Percentiles rank a stretch among this genome's conserved stretches.
Conservation (phyloP, 108 stramenopile genomes). For the Craspedostauros australis region DNA sequence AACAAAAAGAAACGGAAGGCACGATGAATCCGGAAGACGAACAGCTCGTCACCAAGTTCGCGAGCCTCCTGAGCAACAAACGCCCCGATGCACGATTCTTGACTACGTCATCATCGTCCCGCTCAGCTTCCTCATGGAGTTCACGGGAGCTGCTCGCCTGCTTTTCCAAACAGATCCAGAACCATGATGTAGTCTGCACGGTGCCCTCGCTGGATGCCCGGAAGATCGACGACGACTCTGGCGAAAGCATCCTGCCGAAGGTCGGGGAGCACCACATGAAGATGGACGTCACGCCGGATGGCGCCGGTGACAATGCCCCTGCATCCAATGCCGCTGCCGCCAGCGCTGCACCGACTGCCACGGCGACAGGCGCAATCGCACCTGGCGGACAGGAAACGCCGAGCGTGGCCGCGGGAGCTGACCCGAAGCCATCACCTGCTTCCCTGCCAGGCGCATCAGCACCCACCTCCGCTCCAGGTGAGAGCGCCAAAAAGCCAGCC, state of each 20-base stretch:
- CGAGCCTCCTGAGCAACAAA: slow-evolving; percentile 25
- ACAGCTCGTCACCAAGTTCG: slow-evolving; percentile 31
- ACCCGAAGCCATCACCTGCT: not conserved
- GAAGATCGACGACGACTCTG: slow-evolving; percentile 20
- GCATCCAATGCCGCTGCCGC: too few species aligned
- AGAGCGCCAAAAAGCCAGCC: too few species aligned
- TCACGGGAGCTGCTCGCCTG: slow-evolving; percentile 22
- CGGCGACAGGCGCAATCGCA: not conserved
- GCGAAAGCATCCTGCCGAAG: slow-evolving; percentile 19
- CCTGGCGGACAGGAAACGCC: too few species aligned
- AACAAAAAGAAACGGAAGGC: not conserved
- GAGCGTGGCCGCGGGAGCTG: not conserved
- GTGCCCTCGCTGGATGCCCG: slow-evolving; percentile 44
- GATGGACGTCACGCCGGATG: not conserved
- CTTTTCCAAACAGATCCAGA: slow-evolving; percentile 18
- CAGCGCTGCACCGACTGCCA: too few species aligned
- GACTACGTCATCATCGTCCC: not conserved
- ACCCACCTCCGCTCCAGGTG: not conserved
- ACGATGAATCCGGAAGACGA: slow-evolving; percentile 13
- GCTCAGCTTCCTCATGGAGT: slow-evolving; percentile 4
- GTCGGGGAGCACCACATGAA: slow-evolving; percentile 24
- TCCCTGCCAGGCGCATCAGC: slow-evolving; percentile 9
- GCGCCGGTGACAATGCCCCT: not conserved
- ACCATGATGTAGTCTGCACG: slow-evolving; percentile 37
- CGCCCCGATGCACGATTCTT: slow-evolving; percentile 5